phyloP scores from a whole-genome alignment of 306 rosid species.

The Medicago ruthenica region DNA sequence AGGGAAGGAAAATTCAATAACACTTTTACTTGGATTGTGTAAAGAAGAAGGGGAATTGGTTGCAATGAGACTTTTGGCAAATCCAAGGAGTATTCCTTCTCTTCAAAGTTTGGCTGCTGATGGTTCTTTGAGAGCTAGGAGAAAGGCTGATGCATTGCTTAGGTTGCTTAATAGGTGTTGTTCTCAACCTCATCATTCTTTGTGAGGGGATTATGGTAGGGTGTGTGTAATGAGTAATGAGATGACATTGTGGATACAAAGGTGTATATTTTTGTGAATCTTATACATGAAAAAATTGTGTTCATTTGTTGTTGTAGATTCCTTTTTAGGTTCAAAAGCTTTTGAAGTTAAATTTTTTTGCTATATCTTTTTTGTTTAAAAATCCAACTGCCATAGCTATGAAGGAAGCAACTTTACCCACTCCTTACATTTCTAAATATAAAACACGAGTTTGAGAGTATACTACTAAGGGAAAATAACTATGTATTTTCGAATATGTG shows the following conservation, averaged over 20 bases:
- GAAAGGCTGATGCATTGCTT: constrained; percentile 89
- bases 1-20: constrained; percentile 84
- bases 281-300: constrained; percentile 9
- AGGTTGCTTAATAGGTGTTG: constrained; percentile 81
- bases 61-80: constrained; percentile 70
- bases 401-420: too few relatives aligned
- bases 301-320: constrained; percentile 4
- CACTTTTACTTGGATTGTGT: constrained; percentile 78
- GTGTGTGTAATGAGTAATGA: background rate
- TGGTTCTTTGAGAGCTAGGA: constrained; percentile 79
- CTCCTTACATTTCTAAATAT: too few relatives aligned
- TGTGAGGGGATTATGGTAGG: constrained; percentile 28
- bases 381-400: too few relatives aligned
- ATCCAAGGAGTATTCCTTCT: constrained; percentile 82
- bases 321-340: background rate
- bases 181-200: constrained; percentile 64
- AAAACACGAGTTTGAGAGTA: too few relatives aligned
- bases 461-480: too few relatives aligned
- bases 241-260: background rate
- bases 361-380: background rate
- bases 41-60: constrained; percentile 86
- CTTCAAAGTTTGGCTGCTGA: constrained; percentile 78
- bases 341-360: background rate
- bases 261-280: constrained; percentile 25
- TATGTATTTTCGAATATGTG: too few relatives aligned